Base-by-base conservation (phyloP, 495 filamentous ascomycete species). In the Penicillium mononematosum region DNA sequence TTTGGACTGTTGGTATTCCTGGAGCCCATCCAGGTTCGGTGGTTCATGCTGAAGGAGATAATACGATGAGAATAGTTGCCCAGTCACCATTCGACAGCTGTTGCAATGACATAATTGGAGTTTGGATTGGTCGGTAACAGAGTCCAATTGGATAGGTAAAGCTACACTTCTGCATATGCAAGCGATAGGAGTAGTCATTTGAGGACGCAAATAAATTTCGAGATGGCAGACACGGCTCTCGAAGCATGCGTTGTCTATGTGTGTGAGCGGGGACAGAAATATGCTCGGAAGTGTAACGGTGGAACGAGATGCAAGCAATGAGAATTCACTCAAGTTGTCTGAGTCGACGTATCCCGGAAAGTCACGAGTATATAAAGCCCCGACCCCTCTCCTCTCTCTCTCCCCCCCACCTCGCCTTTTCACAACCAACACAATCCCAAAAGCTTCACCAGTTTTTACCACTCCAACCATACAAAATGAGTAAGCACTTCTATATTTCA, bases 31-130 rank as follows among this genome's bases (percentile, higher is more conserved):
- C 5, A 79, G 59, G 6, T 62, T 69, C 11, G 54, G 71, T 1
- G 72, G 67, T 6, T 58, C 53, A 42, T 59, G 60, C 68, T 70
- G 65, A 48, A 83, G 61, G 11, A 67, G 52, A 29, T 80, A 70
- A 58, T 85, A 85, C 2, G 80, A 80, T 24, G 76, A 75, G 53
- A 73, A 83, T 5, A 88, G 73, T 10, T 81, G 72, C 24, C 88
- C 88, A 14, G 80, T 81, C 9, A 75, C 68, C 36, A 79, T 77
- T 31, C 86, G 83, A 68, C 86, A 90, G 36, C 67, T 76, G 58
- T 67, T 62, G 74, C 88, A 91, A 63, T 88, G 86, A 68, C 87
- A 91, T 55, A 91, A 61, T 39, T 75, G 67, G 22, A 75, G 65
- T 5, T 68, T 58, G 11, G 65, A 63, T 22, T 66, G 62, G 47